Evolutionary conservation across 1,284 basidiomycete species (phyloP).

Genomic region (Apiotrichum veenhuisii): DNA sequence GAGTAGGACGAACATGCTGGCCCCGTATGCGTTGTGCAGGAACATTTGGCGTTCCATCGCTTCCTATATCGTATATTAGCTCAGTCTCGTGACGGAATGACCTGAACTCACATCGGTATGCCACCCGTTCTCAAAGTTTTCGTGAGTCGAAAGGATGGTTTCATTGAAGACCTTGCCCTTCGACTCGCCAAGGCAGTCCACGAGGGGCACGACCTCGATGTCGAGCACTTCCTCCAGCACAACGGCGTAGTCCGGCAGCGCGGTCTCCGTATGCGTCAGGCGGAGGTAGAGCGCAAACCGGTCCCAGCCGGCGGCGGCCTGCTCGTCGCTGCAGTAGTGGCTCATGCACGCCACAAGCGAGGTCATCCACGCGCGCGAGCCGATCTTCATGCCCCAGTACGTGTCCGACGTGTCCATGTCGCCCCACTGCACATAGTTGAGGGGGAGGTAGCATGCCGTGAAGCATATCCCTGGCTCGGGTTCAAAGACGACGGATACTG

Average conservation of each 20-base stretch:
- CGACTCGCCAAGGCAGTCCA: conserved; percentile 2
- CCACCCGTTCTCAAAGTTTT: conserved; percentile 3
- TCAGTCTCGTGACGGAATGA: background rate
- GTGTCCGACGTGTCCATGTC: background rate
- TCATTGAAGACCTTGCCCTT: background rate
- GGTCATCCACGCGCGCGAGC: conserved; percentile 3
- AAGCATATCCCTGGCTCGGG: conserved; percentile 18
- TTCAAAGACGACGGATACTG: background rate
- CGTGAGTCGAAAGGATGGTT: background rate
- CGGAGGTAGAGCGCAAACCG: background rate
- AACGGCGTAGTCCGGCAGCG: background rate
- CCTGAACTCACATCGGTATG: background rate
- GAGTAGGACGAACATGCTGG: conserved; percentile 23
- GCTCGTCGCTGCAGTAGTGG: conserved; percentile 14
- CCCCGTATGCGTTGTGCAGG: conserved; percentile 28
- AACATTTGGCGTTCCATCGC: background rate
- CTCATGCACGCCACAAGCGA: conserved; percentile 21
- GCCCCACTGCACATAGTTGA: conserved; percentile 5
- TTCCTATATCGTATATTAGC: background rate
- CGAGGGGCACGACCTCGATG: background rate
- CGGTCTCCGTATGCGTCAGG: background rate
- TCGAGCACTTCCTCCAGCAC: background rate
- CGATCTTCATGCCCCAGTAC: conserved; percentile 1
- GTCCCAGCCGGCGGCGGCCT: conserved; percentile 7
- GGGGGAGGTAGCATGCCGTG: conserved; percentile 9